Evolutionary conservation across 2,329 filamentous ascomycete genomes (phyloP), one percentile per base, ranked within the genome.

Genomic region (Botrytis squamosa): DNA sequence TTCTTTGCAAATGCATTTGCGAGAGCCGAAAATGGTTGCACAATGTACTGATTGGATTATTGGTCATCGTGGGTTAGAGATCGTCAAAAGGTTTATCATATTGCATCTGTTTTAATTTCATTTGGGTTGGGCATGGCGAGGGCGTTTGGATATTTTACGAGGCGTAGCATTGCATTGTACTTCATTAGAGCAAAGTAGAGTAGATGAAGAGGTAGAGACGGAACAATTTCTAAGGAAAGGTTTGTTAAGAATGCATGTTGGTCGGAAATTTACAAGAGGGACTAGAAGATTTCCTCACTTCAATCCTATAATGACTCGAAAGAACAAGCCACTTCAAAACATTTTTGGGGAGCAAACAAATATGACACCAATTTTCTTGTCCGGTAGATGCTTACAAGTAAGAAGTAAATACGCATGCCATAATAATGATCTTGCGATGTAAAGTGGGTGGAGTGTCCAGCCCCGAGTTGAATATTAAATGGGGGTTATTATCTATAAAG

Each of bases 1-100:
- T 96, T 99, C 83, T 99, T 99, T 80, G 87, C 92, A 7, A 88
- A 87, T 59, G 93, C 93, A 18, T 95, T 95, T 83, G 83, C 86
- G 77, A 88, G 92, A 74, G 92, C 92, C 0, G 75, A 77, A 55
- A 80, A 80, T 72, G 80, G 79, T 3, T 81, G 80, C 75, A 76
- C 77, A 18, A 16, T 73, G 40, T 79, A 78, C 73, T 80, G 68
- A 77, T 73, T 60, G 22, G 25, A 60, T 44, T 29, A 14, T 66
- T 52, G 33, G 5, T 68, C 36, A 33, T 55, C n/a, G 38, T 25
- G 36, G 25, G n/a, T 29, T 57, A 57, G n/a, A 33, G 14, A 20
- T 3, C 29, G 18, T 44, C 10, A 33, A 33, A 29, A 25, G 66
- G 38, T 57, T 40, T 40, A 14, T 57, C 12, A 29, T 69, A 42